Evolutionary conservation across 768 basidiomycete species (phyloP).

Genomic region (Cubamyces lactineus): DNA sequence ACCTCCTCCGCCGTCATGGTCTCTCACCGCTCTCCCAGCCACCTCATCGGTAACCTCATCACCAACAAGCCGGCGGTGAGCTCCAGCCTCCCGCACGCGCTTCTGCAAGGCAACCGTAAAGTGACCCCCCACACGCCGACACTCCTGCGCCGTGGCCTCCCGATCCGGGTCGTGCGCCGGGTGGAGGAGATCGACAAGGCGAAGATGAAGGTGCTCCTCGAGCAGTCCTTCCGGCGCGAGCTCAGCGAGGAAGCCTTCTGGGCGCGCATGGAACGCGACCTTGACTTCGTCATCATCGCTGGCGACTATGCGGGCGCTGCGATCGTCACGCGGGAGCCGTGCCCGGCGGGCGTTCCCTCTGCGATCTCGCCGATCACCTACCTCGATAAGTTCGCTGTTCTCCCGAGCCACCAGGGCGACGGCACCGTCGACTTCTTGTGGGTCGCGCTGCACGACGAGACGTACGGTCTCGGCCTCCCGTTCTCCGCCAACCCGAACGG

Average conservation of each 20-base stretch:
- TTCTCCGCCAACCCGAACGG: conserved; percentile 96
- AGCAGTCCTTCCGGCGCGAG: conserved; percentile 79
- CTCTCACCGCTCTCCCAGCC: conserved; percentile 93
- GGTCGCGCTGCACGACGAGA: conserved; percentile 98
- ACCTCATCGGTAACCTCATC: conserved; percentile 94
- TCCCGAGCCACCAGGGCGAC: conserved; percentile 94
- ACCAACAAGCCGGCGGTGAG: conserved; percentile 97
- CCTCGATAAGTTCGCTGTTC: conserved; percentile 97
- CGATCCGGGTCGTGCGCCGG: conserved; percentile 80
- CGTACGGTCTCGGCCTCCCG: conserved; percentile 92
- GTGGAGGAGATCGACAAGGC: conserved; percentile 67
- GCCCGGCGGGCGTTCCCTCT: conserved; percentile 34
- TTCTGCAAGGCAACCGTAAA: conserved; percentile 84
- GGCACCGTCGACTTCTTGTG: conserved; percentile 99
- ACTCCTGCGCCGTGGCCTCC: conserved; percentile 84
- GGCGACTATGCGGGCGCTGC: conserved; percentile 97
- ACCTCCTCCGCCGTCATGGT: conserved; percentile 96
- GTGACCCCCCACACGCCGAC: conserved; percentile 93
- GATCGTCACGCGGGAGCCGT: conserved; percentile 73
- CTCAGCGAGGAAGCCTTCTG: conserved; percentile 81
- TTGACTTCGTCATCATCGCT: conserved; percentile 93
- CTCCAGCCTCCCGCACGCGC: conserved; percentile 91
- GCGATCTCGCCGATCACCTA: conserved; percentile 68
- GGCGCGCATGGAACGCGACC: conserved; percentile 65
- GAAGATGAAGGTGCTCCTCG: conserved; percentile 81